Conservation (phyloP, 2,329 filamentous ascomycete species). For the Stagonosporopsis chrysanthemi region DNA sequence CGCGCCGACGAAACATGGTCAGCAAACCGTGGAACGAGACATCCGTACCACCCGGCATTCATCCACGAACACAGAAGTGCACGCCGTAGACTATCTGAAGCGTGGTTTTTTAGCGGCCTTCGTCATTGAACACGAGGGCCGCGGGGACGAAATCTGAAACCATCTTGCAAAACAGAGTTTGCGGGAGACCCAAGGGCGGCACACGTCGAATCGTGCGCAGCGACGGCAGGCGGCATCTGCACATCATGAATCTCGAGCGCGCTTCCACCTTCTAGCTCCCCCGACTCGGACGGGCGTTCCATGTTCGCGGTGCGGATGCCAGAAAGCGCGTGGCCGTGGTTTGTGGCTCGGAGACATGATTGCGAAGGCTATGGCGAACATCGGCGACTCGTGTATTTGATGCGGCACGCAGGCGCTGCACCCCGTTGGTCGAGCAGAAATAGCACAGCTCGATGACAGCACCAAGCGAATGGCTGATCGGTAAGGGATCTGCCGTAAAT, state of each 20-base stretch:
- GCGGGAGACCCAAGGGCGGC: slow-evolving; percentile 25
- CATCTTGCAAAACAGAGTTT: slow-evolving; percentile 31
- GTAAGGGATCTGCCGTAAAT: slow-evolving; percentile 6
- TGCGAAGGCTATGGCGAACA: slow-evolving; percentile 9
- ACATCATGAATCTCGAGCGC: slow-evolving; percentile 20
- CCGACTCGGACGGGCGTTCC: slow-evolving; percentile 16
- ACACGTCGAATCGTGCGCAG: slow-evolving; percentile 4
- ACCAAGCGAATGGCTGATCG: slow-evolving; percentile 19
- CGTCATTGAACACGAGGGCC: slow-evolving; percentile 9
- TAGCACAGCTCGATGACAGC: slow-evolving; percentile 1
- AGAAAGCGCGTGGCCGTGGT: neutral
- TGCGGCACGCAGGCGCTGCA: slow-evolving; percentile 5
- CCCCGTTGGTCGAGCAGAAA: slow-evolving; percentile 15
- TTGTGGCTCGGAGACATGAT: slow-evolving; percentile 8
- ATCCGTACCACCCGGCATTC: slow-evolving; percentile 21
- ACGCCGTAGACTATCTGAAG: slow-evolving; percentile 11
- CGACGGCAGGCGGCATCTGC: slow-evolving; percentile 18
- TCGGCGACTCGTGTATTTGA: slow-evolving; percentile 12
- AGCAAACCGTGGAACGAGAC: slow-evolving; percentile 18
- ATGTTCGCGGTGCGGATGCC: neutral
- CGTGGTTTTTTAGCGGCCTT: slow-evolving; percentile 15
- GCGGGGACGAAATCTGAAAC: slow-evolving; percentile 31
- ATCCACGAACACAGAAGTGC: slow-evolving; percentile 21
- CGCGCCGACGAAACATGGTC: slow-evolving; percentile 5
- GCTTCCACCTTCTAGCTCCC: slow-evolving; percentile 31